Percentiles rank a stretch among this genome's conserved stretches.
Conservation (phyloP, 768 basidiomycete species). For the Exidia glandulosa region DNA sequence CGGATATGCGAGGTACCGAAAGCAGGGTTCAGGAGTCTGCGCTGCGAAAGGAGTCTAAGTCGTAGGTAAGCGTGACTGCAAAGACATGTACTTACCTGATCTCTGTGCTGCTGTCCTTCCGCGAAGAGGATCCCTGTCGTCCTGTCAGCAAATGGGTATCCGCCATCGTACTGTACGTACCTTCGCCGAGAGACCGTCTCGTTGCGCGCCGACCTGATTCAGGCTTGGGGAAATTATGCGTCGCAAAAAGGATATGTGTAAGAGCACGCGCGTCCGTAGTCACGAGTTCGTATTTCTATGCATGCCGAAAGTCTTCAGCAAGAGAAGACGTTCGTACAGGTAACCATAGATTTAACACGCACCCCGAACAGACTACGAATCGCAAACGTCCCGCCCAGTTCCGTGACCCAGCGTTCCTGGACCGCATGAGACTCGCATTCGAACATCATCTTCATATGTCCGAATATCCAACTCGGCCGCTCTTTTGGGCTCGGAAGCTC, state of each 20-base stretch:
- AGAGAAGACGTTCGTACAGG: too few relatives aligned
- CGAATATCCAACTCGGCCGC: not conserved
- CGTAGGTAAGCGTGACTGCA: not conserved
- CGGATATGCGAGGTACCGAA: constrained; percentile 52
- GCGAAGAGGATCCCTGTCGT: not conserved
- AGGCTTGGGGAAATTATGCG: constrained; percentile 46
- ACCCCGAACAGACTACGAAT: not conserved
- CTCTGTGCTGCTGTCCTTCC: not conserved
- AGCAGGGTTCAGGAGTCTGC: constrained; percentile 39
- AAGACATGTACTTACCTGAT: not conserved
- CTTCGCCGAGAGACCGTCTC: constrained; percentile 8
- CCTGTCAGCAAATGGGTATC: constrained; percentile 31
- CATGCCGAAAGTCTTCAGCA: too few relatives aligned
- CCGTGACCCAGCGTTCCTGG: not conserved
- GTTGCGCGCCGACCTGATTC: constrained; percentile 16
- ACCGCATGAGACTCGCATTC: not conserved
- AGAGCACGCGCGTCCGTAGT: constrained; percentile 54
- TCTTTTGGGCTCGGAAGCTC: constrained; percentile 36
- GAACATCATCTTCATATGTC: not conserved
- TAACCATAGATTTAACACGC: too few relatives aligned
- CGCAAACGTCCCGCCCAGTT: not conserved
- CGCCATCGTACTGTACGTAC: not conserved
- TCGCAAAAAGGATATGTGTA: constrained; percentile 50
- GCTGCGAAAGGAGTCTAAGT: not conserved
- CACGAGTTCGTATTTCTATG: constrained; percentile 26